Base-by-base conservation (phyloP, 1,284 basidiomycete genomes). In the Irpex lacteus region DNA sequence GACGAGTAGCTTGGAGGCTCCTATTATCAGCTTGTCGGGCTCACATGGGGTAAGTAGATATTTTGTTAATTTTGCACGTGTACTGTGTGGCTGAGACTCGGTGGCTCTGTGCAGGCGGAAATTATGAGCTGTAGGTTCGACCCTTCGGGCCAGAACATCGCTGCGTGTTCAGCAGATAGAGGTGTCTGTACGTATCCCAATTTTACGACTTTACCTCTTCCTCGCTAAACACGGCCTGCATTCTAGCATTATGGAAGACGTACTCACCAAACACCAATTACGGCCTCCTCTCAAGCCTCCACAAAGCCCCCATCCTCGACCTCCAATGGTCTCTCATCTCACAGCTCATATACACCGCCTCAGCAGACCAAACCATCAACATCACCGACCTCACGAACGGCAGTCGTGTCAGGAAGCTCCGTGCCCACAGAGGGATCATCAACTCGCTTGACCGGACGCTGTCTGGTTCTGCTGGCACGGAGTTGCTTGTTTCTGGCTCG, bases 401-500 rank as follows among this genome's bases (percentile, higher is more conserved):
- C 50, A 86, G 94, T 73, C 86, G 90, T 54, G 75, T 87, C 59
- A 83, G 88, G 67, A 87, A 88, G 72, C 86, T 94, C 57, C 86
- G 91, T 54, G 95, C 93, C 0, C 95, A 98, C 75, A 86, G 87
- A 65, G 95, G 92, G 59, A 91, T 97, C 65, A 86, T 97, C 77
- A 98, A 98, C 75, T 80, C 87, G 7, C 78, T 98, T n/a, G 93
- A 96, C 76, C 78, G 89, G 63, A 94, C 92, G 32, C 84, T 95
- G 75, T 89, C 90, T 11, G 85, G 87, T 44, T 94, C 92, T 1
- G 87, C 90, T 0, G 94, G 94, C 1, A 83, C 85, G 6, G 95
- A 96, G 74, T 84, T 97, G 38, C 74, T 97, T 19, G 89, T 87
- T 5, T 95, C 92, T 0, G 95, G 88, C 9, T 90, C 91, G 19